phyloP scores from a whole-genome alignment of 768 basidiomycete species.

The Phaeotremella fagi region DNA sequence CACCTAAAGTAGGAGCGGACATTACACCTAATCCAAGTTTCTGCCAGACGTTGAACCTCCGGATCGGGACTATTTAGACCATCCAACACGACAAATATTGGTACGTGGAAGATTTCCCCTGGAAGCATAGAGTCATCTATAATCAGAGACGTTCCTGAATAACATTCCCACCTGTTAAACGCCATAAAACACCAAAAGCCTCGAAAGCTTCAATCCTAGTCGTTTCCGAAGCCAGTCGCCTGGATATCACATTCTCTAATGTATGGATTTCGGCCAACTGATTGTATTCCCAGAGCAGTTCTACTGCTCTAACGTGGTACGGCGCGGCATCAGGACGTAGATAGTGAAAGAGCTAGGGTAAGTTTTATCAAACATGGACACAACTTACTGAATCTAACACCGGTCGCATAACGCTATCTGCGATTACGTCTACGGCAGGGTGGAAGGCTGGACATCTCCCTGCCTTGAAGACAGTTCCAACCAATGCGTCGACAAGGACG shows the following conservation, averaged over 20 bases:
- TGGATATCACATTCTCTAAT: constrained; percentile 54
- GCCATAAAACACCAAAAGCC: constrained; percentile 89
- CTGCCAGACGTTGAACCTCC: constrained; percentile 67
- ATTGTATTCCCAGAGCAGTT: constrained; percentile 64
- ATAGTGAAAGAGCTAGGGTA: constrained; percentile 63
- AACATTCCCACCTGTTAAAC: constrained; percentile 63
- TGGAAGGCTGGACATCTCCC: constrained; percentile 47
- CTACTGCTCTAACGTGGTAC: constrained; percentile 77
- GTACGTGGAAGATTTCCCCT: constrained; percentile 74
- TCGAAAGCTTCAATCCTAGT: constrained; percentile 60
- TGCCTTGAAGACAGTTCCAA: constrained; percentile 54
- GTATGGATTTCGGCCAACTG: constrained; percentile 29
- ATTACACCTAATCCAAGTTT: constrained; percentile 96
- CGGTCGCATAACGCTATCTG: constrained; percentile 50
- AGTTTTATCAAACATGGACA: background rate
- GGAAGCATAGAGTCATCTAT: constrained; percentile 72
- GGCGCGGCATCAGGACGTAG: constrained; percentile 61
- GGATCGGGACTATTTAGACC: constrained; percentile 73
- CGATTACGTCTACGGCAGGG: constrained; percentile 58
- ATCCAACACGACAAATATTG: constrained; percentile 82
- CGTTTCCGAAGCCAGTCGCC: constrained; percentile 61
- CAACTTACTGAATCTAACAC: constrained; percentile 27
- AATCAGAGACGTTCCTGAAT: constrained; percentile 1
- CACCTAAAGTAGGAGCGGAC: constrained; percentile 87
- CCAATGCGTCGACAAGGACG: constrained; percentile 60